Conservation (phyloP, 139 green algal species). For the Coccomyxa sp. region DNA sequence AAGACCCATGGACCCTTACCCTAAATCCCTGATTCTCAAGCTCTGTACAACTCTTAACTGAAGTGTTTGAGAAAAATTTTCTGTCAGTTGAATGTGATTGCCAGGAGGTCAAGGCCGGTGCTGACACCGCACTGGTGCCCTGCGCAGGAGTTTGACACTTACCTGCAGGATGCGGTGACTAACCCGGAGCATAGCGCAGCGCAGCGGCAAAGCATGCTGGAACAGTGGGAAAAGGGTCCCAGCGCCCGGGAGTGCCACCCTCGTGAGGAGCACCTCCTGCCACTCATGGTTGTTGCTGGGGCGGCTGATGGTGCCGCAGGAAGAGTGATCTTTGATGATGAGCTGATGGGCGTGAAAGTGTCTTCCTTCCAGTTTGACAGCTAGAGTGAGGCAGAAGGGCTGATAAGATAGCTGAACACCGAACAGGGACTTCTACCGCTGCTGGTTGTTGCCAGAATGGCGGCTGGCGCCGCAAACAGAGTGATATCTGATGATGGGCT, state of each 20-base stretch:
- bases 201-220: slow-evolving; percentile 18
- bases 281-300: slow-evolving; percentile 48
- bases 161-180: slow-evolving; percentile 22
- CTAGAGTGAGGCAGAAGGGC: too few relatives aligned
- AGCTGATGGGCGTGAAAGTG: slow-evolving; percentile 18
- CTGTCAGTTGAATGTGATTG: neutral
- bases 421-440: too few relatives aligned
- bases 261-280: slow-evolving; percentile 64
- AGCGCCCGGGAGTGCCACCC: slow-evolving; percentile 41
- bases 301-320: slow-evolving; percentile 21
- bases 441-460: too few relatives aligned
- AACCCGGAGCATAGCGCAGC: neutral
- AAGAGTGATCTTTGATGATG: slow-evolving; percentile 15
- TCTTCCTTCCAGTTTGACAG: slow-evolving; percentile 15
- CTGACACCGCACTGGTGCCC: neutral
- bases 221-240: slow-evolving; percentile 32
- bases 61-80: too few relatives aligned
- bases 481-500: too few relatives aligned
- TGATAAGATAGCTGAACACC: too few relatives aligned
- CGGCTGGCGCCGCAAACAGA: too few relatives aligned
- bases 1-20: too few relatives aligned
- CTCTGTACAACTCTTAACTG: too few relatives aligned
- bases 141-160: slow-evolving; percentile 46
- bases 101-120: neutral
- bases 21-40: too few relatives aligned